Evolutionary conservation across 495 filamentous ascomycete species (phyloP), one percentile per base, ranked within the genome.

Genomic region (Darksidea phi): DNA sequence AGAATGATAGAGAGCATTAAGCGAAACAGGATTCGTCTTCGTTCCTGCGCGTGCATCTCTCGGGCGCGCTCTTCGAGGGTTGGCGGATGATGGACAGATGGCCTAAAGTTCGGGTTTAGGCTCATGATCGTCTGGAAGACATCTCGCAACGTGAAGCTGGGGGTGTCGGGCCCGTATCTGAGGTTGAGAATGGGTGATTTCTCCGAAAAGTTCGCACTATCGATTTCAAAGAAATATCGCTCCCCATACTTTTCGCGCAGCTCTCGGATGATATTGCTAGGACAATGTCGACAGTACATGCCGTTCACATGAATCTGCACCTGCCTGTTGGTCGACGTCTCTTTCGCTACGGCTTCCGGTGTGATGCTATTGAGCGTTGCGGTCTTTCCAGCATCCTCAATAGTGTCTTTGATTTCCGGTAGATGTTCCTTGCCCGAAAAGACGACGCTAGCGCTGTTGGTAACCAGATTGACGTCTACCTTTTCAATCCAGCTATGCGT

Each of bases 281-380:
- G 87, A 67, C 94, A 97, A 70, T 92, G 87, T 37, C 84, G 79
- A 74, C 93, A 97, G 74, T 87, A 93, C 82, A 97, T 91, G 41
- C 94, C 93, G 41, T 89, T 82, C 41, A 97, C 80, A 32, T 64
- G 77, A 61, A 96, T 85, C 48, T 74, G 73, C 12, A 92, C 78
- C 4, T 82, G 83, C 56, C 91, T 78, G 21, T 79, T 71, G 15
- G 70, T 37, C 23, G 25, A 32, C 37, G 74, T 68, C 0, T 60
- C 48, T 24, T 53, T 38, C 12, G 43, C 52, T 1, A 43, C 21
- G 2, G 54, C 61, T 7, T 66, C 48, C 6, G 71, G 43, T 38
- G 48, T 59, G 7, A 87, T 70, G 18, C 71, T 73, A 52, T 84
- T 84, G 20, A 94, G 72, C 1, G 78, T 76, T 42, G 84, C 87